A percentile compares a stretch with the other conserved stretches of the same genome.
phyloP scores from a whole-genome alignment of 352 stramenopile species.

The Globisporangium nodosum region DNA sequence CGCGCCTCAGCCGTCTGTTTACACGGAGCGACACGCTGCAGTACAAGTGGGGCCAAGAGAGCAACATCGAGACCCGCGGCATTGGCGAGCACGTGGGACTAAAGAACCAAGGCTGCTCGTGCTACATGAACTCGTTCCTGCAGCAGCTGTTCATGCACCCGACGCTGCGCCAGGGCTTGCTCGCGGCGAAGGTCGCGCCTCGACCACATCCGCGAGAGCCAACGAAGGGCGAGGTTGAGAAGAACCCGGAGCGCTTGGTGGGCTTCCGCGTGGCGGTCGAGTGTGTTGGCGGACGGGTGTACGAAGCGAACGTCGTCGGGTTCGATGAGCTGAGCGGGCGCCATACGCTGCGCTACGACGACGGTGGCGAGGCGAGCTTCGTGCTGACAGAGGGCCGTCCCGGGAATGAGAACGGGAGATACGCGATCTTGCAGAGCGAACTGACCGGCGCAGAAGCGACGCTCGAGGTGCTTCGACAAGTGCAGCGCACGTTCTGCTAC shows the following conservation, averaged over 20 bases:
- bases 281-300: slow-evolving; percentile 90
- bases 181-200: slow-evolving; percentile 63
- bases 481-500: slow-evolving; percentile 89
- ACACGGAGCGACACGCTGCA: slow-evolving; percentile 52
- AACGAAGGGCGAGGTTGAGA: slow-evolving; percentile 88
- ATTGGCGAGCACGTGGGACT: slow-evolving; percentile 90
- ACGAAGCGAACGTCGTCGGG: slow-evolving; percentile 89
- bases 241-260: slow-evolving; percentile 60
- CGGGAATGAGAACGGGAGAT: slow-evolving; percentile 95
- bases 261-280: slow-evolving; percentile 89
- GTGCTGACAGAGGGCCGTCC: slow-evolving; percentile 90
- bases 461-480: slow-evolving; percentile 84
- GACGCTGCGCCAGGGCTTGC: slow-evolving; percentile 67
- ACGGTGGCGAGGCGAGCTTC: slow-evolving; percentile 84
- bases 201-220: slow-evolving; percentile 54
- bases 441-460: slow-evolving; percentile 75
- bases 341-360: slow-evolving; percentile 84
- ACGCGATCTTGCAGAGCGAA: slow-evolving; percentile 80
- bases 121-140: slow-evolving; percentile 99
- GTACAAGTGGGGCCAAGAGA: slow-evolving; percentile 81
- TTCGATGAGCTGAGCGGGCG: slow-evolving; percentile 79
- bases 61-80: slow-evolving; percentile 71
- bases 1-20: slow-evolving; percentile 55
- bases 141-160: slow-evolving; percentile 96
- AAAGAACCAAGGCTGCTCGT: slow-evolving; percentile 99